phyloP scores from a whole-genome alignment of 805 yeast species.

The Saccharomyces kudriavzevii region DNA sequence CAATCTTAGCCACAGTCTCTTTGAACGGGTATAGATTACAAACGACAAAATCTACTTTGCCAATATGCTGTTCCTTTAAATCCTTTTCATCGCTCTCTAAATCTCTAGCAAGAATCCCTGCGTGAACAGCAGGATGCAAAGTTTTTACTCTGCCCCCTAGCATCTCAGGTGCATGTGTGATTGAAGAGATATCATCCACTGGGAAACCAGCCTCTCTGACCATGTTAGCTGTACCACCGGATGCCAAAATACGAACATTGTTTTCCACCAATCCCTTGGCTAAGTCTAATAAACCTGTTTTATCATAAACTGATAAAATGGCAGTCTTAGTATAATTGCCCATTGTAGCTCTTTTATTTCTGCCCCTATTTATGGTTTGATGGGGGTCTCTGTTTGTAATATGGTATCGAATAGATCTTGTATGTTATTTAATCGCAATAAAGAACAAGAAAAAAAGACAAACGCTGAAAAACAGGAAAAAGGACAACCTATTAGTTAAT shows the following conservation, averaged over 20 bases:
- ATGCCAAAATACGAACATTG: slow-evolving; percentile 86
- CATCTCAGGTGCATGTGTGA: slow-evolving; percentile 99
- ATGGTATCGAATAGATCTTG: neutral
- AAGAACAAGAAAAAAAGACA: neutral
- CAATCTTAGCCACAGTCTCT: slow-evolving; percentile 91
- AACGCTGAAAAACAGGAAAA: neutral
- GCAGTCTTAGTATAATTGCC: slow-evolving; percentile 63
- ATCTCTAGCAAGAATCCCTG: slow-evolving; percentile 92
- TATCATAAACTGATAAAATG: slow-evolving; percentile 92
- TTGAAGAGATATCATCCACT: slow-evolving; percentile 88
- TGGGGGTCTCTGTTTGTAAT: neutral
- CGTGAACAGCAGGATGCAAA: slow-evolving; percentile 97
- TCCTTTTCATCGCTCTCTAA: slow-evolving; percentile 86
- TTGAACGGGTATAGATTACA: slow-evolving; percentile 98
- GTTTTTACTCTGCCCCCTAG: slow-evolving; percentile 98
- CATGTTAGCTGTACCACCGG: slow-evolving; percentile 94
- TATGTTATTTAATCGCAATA: neutral
- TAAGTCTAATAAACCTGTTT: slow-evolving; percentile 89
- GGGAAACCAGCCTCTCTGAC: slow-evolving; percentile 97
- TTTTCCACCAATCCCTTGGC: slow-evolving; percentile 90
- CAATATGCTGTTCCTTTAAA: slow-evolving; percentile 80
- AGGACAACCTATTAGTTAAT: neutral
- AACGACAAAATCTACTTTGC: slow-evolving; percentile 92
- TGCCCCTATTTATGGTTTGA: neutral
- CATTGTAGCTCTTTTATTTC: slow-evolving; percentile 4